A percentile compares a stretch with the other conserved stretches of the same genome.
Evolutionary conservation across 768 basidiomycete genomes (phyloP).

Genomic region (Pisolithus tinctorius): DNA sequence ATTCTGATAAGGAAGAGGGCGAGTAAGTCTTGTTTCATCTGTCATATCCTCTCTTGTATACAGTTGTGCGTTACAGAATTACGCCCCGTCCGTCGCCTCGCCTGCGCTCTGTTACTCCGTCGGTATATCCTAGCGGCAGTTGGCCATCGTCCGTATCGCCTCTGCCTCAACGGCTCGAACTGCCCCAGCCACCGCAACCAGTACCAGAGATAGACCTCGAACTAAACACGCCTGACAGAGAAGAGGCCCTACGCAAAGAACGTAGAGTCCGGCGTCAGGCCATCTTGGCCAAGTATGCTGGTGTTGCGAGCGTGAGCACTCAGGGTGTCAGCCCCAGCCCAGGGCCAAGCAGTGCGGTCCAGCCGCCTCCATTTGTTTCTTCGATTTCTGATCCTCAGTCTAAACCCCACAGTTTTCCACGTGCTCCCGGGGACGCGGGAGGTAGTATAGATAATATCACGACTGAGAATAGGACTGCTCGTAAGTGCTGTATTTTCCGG

Average conservation of each 20-base stretch:
- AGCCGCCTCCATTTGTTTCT: conserved; percentile 56
- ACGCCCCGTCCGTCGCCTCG: conserved; percentile 45
- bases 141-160: conserved; percentile 5
- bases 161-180: conserved; percentile 15
- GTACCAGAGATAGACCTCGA: conserved; percentile 47
- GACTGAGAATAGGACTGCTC: conserved; percentile 14
- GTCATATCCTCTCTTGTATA: conserved; percentile 5
- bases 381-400: conserved; percentile 57
- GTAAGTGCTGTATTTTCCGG: conserved; percentile 10
- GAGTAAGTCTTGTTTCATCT: conserved; percentile 60
- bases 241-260: conserved; percentile 59
- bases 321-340: conserved; percentile 50
- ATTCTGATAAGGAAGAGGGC: conserved; percentile 81
- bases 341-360: conserved; percentile 67
- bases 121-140: background rate
- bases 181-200: conserved; percentile 19
- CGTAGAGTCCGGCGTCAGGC: conserved; percentile 68
- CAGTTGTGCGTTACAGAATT: conserved; percentile 39
- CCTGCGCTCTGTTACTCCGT: conserved; percentile 4
- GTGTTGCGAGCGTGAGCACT: conserved; percentile 32
- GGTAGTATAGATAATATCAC: background rate
- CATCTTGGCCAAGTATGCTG: conserved; percentile 71
- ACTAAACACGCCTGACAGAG: conserved; percentile 40
- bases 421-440: conserved; percentile 22
- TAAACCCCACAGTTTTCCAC: conserved; percentile 44